Evolutionary conservation across 176 grass and related monocot genomes (phyloP).

Genomic region (Cymbopogon citratus): DNA sequence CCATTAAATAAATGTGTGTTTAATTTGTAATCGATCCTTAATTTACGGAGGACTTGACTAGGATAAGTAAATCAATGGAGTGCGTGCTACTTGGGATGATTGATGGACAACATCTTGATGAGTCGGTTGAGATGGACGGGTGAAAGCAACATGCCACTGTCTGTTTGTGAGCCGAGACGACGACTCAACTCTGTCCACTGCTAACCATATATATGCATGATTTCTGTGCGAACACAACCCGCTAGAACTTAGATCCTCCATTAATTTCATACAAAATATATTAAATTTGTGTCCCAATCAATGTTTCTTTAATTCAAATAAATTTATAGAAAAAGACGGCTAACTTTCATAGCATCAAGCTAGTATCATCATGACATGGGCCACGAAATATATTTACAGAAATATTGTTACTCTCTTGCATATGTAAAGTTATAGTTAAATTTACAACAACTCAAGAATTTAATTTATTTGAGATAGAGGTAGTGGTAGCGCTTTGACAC

Average conservation of each 20-base stretch:
- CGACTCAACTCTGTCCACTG: background rate
- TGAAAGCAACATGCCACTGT: background rate
- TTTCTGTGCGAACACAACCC: background rate
- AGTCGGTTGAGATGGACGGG: background rate
- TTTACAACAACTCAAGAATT: no score
- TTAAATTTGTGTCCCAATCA: background rate
- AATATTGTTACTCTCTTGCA: no score
- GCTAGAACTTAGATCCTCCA: background rate
- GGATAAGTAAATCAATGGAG: background rate
- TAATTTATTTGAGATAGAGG: no score
- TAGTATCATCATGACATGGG: background rate
- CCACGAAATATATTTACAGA: no score
- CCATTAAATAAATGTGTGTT: no score
- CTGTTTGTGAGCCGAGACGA: background rate
- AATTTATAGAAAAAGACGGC: no score
- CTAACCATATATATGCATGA: background rate
- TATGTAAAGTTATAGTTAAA: no score
- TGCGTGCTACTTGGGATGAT: background rate
- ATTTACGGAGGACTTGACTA: background rate
- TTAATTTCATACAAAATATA: background rate
- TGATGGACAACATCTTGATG: background rate
- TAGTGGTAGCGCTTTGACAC: no score
- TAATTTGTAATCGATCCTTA: no score
- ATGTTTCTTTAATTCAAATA: background rate
- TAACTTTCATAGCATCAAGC: background rate